These are phyloP conservation scores for Juglanconis oblonga DNA, from an alignment of 2,329 filamentous ascomycete genomes.

Conservation along the genomic window DNA sequence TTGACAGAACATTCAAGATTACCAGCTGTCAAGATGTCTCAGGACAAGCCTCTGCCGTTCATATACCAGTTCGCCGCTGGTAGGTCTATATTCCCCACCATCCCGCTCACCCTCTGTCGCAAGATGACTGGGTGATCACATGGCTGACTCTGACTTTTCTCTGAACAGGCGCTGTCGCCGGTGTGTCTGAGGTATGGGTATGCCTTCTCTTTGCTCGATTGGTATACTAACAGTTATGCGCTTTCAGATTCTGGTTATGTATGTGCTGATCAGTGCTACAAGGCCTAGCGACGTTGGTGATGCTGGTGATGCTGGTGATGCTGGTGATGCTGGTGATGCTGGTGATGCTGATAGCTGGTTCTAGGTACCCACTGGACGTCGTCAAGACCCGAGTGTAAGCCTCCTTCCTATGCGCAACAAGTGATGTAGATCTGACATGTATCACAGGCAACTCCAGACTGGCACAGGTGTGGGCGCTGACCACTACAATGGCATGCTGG, in stretches of 20 bases:
- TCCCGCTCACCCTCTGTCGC: conserved; percentile 19
- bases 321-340: conserved; percentile 19
- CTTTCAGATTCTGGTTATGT: conserved; percentile 82
- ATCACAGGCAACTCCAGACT: conserved; percentile 76
- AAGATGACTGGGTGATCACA: conserved; percentile 18
- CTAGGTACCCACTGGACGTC: conserved; percentile 96
- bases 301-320: conserved; percentile 17
- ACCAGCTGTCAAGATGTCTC: conserved; percentile 51
- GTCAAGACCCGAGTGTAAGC: conserved; percentile 95
- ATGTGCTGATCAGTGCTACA: conserved; percentile 30
- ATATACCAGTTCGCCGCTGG: conserved; percentile 93
- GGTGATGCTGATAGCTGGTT: conserved; percentile 11
- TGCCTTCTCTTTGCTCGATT: conserved; percentile 17
- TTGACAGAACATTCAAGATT: not conserved
- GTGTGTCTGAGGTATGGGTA: conserved; percentile 85
- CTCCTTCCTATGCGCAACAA: conserved; percentile 1
- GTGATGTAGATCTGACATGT: conserved; percentile 7
- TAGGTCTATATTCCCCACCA: conserved; percentile 36
- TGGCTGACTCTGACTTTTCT: conserved; percentile 25
- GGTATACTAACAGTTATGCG: conserved; percentile 22
- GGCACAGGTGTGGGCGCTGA: conserved; percentile 72
- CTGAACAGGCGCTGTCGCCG: conserved; percentile 77
- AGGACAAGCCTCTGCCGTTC: conserved; percentile 79
- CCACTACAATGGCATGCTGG: conserved; percentile 92
- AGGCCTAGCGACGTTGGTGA: conserved; percentile 17